Percentiles rank a stretch among this genome's conserved stretches.
These are phyloP conservation scores for Sugiyamaella japonica DNA, from an alignment of 1,139 yeast genomes.

Conservation along the genomic window DNA sequence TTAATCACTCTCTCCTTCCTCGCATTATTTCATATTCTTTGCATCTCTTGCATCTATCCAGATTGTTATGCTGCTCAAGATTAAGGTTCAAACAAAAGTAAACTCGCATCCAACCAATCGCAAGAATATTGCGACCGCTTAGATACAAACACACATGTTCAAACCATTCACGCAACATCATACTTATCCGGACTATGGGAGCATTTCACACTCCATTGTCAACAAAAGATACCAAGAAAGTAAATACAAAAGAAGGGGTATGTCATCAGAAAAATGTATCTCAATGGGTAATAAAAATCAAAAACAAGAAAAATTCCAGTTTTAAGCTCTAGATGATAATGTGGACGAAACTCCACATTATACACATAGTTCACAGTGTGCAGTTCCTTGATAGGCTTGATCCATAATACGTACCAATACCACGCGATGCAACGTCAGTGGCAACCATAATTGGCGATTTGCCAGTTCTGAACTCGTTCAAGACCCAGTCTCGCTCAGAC, in stretches of 20 bases:
- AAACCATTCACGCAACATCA: constrained; percentile 1
- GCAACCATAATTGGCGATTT: constrained; percentile 98
- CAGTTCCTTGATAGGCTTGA: constrained; percentile 6
- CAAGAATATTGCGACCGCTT: not conserved
- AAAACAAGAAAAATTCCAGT: constrained; percentile 11
- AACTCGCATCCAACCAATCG: not conserved
- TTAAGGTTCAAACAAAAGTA: not conserved
- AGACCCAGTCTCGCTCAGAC: constrained; percentile 98
- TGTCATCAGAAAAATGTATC: constrained; percentile 9
- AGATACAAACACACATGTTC: not conserved
- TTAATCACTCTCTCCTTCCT: constrained; percentile 11
- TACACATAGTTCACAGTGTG: constrained; percentile 10
- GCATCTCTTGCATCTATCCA: constrained; percentile 2
- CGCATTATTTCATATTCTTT: not conserved
- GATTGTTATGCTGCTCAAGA: not conserved
- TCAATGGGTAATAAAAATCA: constrained; percentile 1
- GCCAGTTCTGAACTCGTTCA: constrained; percentile 87
- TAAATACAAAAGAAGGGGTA: constrained; percentile 6
- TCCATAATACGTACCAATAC: constrained; percentile 97
- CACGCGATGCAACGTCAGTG: constrained; percentile 99
- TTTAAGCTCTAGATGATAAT: constrained; percentile 6
- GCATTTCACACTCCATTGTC: not conserved
- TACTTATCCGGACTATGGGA: constrained; percentile 1
- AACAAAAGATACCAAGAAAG: not conserved
- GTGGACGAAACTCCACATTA: constrained; percentile 1